These are phyloP conservation scores for Pseudomonodictys pantanalensis DNA, from an alignment of 495 filamentous ascomycete species.

Conservation along the genomic window DNA sequence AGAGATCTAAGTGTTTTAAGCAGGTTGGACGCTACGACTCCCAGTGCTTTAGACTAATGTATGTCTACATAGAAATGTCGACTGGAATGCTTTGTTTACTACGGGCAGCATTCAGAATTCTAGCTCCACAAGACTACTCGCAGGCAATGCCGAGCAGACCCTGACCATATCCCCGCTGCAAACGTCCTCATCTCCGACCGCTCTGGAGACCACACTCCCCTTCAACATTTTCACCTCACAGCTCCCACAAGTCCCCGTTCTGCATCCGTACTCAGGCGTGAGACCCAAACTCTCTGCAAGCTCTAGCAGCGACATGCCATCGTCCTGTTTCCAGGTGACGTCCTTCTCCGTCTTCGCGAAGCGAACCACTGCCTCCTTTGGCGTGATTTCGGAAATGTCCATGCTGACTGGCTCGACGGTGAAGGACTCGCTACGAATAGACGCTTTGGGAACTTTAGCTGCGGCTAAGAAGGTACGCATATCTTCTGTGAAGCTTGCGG, in stretches of 20 bases:
- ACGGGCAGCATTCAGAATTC: neutral
- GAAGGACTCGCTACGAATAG: neutral
- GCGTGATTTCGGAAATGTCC: neutral
- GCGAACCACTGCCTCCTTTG: neutral
- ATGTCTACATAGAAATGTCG: too few relatives aligned
- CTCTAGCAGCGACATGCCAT: neutral
- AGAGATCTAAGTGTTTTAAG: too few relatives aligned
- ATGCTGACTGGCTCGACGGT: neutral
- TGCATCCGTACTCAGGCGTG: neutral
- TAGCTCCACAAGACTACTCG: neutral
- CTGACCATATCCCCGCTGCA: neutral
- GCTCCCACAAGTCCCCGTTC: neutral
- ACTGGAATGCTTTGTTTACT: too few relatives aligned
- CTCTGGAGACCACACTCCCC: neutral
- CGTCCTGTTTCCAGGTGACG: neutral
- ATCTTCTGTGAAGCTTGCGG: neutral
- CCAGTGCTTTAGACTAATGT: too few relatives aligned
- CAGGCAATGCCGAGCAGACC: neutral
- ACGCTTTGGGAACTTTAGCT: neutral
- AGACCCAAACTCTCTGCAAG: neutral
- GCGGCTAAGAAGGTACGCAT: neutral
- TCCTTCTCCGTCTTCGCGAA: neutral
- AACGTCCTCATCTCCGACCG: neutral
- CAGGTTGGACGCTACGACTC: too few relatives aligned
- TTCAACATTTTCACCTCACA: slow-evolving; percentile 1